Evolutionary conservation across 2,329 filamentous ascomycete genomes (phyloP).

Genomic region (Aspergillus sp.): DNA sequence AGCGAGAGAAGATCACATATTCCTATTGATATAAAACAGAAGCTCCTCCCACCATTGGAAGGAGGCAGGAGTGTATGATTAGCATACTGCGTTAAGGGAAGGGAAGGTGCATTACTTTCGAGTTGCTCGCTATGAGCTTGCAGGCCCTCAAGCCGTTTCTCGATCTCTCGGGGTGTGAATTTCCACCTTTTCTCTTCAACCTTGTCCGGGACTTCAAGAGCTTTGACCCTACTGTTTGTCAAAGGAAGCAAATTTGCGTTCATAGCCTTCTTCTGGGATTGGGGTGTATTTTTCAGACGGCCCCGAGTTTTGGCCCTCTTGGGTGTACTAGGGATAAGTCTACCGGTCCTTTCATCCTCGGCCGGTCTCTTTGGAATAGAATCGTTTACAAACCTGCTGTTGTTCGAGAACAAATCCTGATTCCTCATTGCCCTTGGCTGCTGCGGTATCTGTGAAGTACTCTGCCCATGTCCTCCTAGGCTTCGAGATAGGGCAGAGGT

Average conservation of each 20-base stretch:
- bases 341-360: too few species aligned
- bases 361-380: too few species aligned
- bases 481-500: background rate
- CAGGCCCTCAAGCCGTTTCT: conserved; percentile 5
- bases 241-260: conserved; percentile 19
- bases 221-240: conserved; percentile 10
- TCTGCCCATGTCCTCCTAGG: too few species aligned
- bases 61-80: too few species aligned
- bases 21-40: conserved; percentile 8
- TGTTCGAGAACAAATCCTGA: too few species aligned
- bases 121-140: conserved; percentile 8
- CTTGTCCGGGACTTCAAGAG: conserved; percentile 4
- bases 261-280: background rate
- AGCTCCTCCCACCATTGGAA: background rate
- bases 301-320: too few species aligned
- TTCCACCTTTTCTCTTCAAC: conserved; percentile 13
- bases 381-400: too few species aligned
- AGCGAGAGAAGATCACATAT: conserved; percentile 19
- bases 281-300: too few species aligned
- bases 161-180: conserved; percentile 10
- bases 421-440: too few species aligned
- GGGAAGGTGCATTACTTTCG: conserved; percentile 12
- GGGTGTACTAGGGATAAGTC: too few species aligned
- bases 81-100: too few species aligned
- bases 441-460: too few species aligned